Base-by-base conservation (phyloP, 169 alveolate genomes). In the Plasmodium chabaudi region DNA sequence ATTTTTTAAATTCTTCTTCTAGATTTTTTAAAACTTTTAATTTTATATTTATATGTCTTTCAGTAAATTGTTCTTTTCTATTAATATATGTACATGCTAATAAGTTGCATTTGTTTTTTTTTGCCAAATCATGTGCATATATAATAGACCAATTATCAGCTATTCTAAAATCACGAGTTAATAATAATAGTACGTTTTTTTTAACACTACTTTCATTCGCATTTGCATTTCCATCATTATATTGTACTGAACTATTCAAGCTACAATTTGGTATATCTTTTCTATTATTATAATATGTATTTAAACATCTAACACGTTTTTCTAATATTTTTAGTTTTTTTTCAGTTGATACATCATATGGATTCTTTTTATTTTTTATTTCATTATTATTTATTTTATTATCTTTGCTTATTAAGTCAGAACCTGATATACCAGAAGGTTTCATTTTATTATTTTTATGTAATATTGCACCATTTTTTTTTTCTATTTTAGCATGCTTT, bases 1-100 rank as follows among this genome's bases (percentile, higher is more conserved):
- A 47, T 34, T 74, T 49, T 57, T 70, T 67, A 21, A 92, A 55
- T 7, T 47, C 72, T 3, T 25, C 25, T 19, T 86, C 93, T 53
- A 92, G 49, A 21, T 88, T 79, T 21, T 88, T 70, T 12, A 88
- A 55, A 5, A 87, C 88, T 15, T 71, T 77, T 65, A 68, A 51
- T 46, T 82, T 88, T 39, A 71, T 67, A 46, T 79, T 34, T 19
- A 79, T 79, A 39, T 67, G 56, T 61, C 89, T 55, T 34, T 56
- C 23, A 15, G 89, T 67, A 51, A 53, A 42, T 42, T 53, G 15
- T 79, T 79, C 89, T 44, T 79, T 79, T 70, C 89, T 79, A 47
- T 79, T 61, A 39, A 79, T 21, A 44, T 59, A 79, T 39, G 84
- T 79, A 42, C 89, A 79, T 21, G 89, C 89, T 42, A 53, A 53